Evolutionary conservation across 2,329 filamentous ascomycete genomes (phyloP).

Genomic region (Alternaria ventricosa): DNA sequence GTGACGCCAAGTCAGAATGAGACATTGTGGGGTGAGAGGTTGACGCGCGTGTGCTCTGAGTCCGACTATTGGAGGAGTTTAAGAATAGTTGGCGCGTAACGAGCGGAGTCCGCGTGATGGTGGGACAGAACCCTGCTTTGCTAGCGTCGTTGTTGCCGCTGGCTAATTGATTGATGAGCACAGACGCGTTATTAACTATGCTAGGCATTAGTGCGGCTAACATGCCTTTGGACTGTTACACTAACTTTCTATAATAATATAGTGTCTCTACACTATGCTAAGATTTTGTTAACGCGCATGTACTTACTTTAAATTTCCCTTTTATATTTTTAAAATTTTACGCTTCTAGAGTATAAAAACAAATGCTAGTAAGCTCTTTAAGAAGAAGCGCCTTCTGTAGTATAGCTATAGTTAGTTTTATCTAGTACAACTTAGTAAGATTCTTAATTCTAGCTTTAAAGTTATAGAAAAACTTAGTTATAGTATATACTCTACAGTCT

Average conservation of each 20-base stretch:
- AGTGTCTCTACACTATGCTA: constrained; percentile 27
- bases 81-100: not conserved
- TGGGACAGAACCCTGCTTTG: no score
- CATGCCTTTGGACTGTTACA: constrained; percentile 6
- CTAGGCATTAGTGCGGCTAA: no score
- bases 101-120: not conserved
- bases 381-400: constrained; percentile 28
- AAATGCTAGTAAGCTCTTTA: constrained; percentile 27
- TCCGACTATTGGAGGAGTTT: not conserved
- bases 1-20: not conserved
- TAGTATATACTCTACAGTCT: constrained; percentile 35
- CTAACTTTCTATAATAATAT: constrained; percentile 25
- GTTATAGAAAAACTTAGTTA: constrained; percentile 37
- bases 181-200: no score
- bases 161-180: no score
- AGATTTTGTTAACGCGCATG: constrained; percentile 29
- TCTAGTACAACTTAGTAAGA: constrained; percentile 30
- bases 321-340: constrained; percentile 23
- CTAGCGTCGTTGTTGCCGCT: no score
- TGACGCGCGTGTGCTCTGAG: not conserved
- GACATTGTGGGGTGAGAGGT: not conserved
- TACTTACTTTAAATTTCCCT: constrained; percentile 29
- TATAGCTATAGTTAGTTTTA: constrained; percentile 30
- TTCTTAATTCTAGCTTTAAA: constrained; percentile 31
- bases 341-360: constrained; percentile 27